phyloP scores from a whole-genome alignment of 2,329 filamentous ascomycete genomes.

The Lachnellula willkommii region DNA sequence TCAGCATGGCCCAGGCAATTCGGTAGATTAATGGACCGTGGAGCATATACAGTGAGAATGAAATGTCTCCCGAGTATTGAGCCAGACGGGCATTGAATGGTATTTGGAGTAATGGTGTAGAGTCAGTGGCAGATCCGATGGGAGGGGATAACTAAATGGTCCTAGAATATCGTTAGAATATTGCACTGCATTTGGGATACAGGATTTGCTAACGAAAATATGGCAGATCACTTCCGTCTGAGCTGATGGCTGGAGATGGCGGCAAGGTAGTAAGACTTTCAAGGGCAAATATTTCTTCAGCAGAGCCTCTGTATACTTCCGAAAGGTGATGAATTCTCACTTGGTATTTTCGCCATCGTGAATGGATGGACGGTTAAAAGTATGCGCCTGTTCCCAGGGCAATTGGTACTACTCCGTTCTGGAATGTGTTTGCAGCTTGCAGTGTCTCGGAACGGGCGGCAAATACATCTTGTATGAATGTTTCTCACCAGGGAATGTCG shows the following conservation, averaged over 20 bases:
- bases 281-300: not conserved
- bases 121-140: slow-evolving; percentile 12
- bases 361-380: too few species aligned
- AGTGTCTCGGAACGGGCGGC: too few species aligned
- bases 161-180: not conserved
- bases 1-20: slow-evolving; percentile 10
- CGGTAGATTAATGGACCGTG: slow-evolving; percentile 44
- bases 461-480: too few species aligned
- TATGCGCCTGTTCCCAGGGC: too few species aligned
- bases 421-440: too few species aligned
- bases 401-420: too few species aligned
- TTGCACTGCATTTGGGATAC: not conserved
- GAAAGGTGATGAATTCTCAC: not conserved
- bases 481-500: too few species aligned
- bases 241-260: not conserved
- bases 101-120: slow-evolving; percentile 27
- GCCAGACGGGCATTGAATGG: slow-evolving; percentile 43
- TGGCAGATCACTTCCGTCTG: not conserved
- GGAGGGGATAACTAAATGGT: not conserved
- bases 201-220: not conserved
- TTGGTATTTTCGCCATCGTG: not conserved
- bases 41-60: slow-evolving; percentile 52
- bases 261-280: not conserved
- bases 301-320: not conserved
- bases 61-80: slow-evolving; percentile 51